Evolutionary conservation across 306 rosid species (phyloP), one percentile per base, ranked within the genome.

Genomic region (Acacia acuminata): DNA sequence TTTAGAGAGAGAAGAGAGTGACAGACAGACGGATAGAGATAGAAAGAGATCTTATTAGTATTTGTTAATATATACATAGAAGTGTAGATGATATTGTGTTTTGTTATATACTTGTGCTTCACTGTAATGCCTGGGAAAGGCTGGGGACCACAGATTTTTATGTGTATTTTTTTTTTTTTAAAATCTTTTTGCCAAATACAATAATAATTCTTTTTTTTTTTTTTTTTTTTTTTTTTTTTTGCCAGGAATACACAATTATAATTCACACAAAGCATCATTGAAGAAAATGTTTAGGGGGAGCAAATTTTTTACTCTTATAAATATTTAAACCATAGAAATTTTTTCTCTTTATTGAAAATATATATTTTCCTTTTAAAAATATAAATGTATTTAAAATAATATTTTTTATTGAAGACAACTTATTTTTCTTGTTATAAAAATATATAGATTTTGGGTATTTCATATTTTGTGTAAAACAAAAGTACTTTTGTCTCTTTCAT

Each of bases 141-240:
- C 16, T 3, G 84, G 91, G 92, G 90, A 78, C 88, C 92, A 86
- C 86, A 77, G 65, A 75, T 74, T 56, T 84, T 63, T 79, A 85
- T n/a, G 32, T 58, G 0, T 10, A 2, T 58, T n/a, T 22, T 3
- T 22, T 10, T 58, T 58, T 22, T 0, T 1, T 1, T 1, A 30
- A 30, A 30, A 1, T 22, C 6, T 22, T 58, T n/a, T 58, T 58
- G 65, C 8, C 8, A 17, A 22, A 58, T 14, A 10, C 15, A n/a
- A 14, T 58, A 22, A 56, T 56, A 20, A 7, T 56, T 53, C 64
- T 13, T 48, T 13, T 48, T 4, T 48, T 10, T 48, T 47, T 14
- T 47, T 3, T n/a, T n/a, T n/a, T n/a, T n/a, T n/a, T n/a, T n/a
- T n/a, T n/a, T 48, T 13, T 48, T 4, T 48, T 10, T 48, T 47